These are phyloP conservation scores for Begonia loranthoides DNA, from an alignment of 306 rosid genomes.

Conservation along the genomic window DNA sequence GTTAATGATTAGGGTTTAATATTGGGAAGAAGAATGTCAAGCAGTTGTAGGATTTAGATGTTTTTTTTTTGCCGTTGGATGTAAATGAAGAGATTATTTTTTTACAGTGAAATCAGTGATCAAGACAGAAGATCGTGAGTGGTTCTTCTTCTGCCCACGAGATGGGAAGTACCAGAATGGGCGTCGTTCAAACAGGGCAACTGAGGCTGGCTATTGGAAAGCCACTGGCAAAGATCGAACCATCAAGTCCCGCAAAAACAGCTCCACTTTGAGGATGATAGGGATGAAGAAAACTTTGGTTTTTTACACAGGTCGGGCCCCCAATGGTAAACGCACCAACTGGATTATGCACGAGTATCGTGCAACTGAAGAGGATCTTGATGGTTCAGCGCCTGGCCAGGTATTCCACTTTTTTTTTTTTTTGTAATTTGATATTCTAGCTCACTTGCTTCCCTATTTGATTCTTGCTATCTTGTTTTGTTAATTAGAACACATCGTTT, in stretches of 20 bases:
- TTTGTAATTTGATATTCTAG: background rate
- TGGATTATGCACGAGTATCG: constrained; percentile 26
- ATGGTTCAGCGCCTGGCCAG: constrained; percentile 34
- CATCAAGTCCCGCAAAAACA: constrained; percentile 24
- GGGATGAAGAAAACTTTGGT: constrained; percentile 55
- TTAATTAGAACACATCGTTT: no score
- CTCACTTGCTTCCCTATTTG: no score
- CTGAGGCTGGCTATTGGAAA: constrained; percentile 44
- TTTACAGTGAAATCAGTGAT: constrained; percentile 31
- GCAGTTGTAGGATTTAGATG: background rate
- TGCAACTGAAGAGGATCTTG: constrained; percentile 31
- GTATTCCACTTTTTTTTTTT: constrained; percentile 2
- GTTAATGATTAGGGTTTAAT: no score
- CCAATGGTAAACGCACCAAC: constrained; percentile 41
- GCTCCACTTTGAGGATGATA: constrained; percentile 20
- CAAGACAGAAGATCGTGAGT: constrained; percentile 37
- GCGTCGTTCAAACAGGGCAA: constrained; percentile 37
- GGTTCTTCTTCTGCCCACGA: constrained; percentile 52
- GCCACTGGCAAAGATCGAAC: constrained; percentile 50
- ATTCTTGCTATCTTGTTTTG: no score
- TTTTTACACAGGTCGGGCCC: constrained; percentile 48
- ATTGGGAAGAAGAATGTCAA: background rate
- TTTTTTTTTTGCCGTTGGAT: constrained; percentile 2
- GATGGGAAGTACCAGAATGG: constrained; percentile 46
- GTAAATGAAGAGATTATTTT: no score